Percentiles rank a stretch among this genome's conserved stretches.
These are phyloP conservation scores for Adenanthera pavonina DNA, from an alignment of 306 rosid genomes.

Conservation along the genomic window DNA sequence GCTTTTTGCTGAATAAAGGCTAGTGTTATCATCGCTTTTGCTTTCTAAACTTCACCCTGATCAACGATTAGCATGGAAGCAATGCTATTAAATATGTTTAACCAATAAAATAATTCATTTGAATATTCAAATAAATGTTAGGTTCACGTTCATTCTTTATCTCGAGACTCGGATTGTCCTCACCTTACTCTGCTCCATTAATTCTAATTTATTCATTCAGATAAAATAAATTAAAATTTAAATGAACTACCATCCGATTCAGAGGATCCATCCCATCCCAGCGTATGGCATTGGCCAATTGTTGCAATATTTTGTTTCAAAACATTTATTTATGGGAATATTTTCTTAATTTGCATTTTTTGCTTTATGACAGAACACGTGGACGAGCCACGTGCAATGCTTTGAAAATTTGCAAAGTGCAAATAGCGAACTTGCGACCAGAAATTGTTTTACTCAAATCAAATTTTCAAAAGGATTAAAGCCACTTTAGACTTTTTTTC, in stretches of 20 bases:
- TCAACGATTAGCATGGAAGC: neutral
- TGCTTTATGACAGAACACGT: conserved; percentile 45
- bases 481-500: neutral
- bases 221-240: no score
- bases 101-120: neutral
- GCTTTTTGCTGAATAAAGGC: neutral
- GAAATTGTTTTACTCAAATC: conserved; percentile 1
- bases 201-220: conserved; percentile 11
- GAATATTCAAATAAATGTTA: conserved; percentile 6
- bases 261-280: conserved; percentile 22
- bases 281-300: conserved; percentile 36
- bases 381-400: conserved; percentile 42
- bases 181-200: conserved; percentile 44
- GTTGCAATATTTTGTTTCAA: neutral
- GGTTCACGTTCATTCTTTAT: conserved; percentile 20
- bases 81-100: neutral
- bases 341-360: neutral
- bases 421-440: neutral
- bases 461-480: neutral
- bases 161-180: conserved; percentile 48
- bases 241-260: no score
- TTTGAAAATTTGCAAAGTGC: neutral
- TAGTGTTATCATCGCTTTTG: neutral
- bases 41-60: neutral
- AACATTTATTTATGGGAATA: neutral